These are phyloP conservation scores for Daldinia loculata DNA, from an alignment of 495 filamentous ascomycete genomes.

Conservation along the genomic window DNA sequence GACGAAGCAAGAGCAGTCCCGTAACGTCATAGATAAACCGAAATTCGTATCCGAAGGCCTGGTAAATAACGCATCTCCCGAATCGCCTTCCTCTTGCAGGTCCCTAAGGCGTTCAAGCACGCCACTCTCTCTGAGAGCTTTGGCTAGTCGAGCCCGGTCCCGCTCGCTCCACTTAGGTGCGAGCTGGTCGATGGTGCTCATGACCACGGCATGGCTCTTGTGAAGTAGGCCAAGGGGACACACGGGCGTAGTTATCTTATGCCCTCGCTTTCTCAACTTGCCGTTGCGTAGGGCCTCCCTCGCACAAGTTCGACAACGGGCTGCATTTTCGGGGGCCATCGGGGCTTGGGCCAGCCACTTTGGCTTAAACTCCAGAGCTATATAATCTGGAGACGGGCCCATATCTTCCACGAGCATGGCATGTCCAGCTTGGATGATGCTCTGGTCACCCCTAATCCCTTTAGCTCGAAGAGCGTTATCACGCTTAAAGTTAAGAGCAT, in stretches of 20 bases:
- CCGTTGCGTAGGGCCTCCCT: slow-evolving; percentile 66
- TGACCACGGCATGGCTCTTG: slow-evolving; percentile 44
- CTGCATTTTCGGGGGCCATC: slow-evolving; percentile 69
- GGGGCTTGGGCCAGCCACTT: slow-evolving; percentile 93
- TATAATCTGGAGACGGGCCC: slow-evolving; percentile 57
- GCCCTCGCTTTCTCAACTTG: slow-evolving; percentile 37
- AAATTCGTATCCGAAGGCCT: slow-evolving; percentile 47
- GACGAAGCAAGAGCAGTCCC: slow-evolving; percentile 88
- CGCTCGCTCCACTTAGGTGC: slow-evolving; percentile 42
- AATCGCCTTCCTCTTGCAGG: slow-evolving; percentile 62
- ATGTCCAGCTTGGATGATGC: slow-evolving; percentile 67
- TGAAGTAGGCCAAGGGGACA: slow-evolving; percentile 53
- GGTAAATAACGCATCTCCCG: slow-evolving; percentile 51
- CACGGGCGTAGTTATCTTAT: slow-evolving; percentile 29
- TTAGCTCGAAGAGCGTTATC: slow-evolving; percentile 25
- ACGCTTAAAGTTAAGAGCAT: slow-evolving; percentile 40
- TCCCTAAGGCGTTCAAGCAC: slow-evolving; percentile 58
- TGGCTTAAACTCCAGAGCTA: slow-evolving; percentile 84
- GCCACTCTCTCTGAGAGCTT: slow-evolving; percentile 36
- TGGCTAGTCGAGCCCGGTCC: slow-evolving; percentile 31
- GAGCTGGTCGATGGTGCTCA: slow-evolving; percentile 47
- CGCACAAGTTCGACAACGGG: slow-evolving; percentile 88
- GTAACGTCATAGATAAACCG: slow-evolving; percentile 79
- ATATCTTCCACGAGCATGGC: slow-evolving; percentile 86
- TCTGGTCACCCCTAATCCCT: slow-evolving; percentile 48